Conservation (phyloP, 768 basidiomycete genomes). For the Mycena galericulata region DNA sequence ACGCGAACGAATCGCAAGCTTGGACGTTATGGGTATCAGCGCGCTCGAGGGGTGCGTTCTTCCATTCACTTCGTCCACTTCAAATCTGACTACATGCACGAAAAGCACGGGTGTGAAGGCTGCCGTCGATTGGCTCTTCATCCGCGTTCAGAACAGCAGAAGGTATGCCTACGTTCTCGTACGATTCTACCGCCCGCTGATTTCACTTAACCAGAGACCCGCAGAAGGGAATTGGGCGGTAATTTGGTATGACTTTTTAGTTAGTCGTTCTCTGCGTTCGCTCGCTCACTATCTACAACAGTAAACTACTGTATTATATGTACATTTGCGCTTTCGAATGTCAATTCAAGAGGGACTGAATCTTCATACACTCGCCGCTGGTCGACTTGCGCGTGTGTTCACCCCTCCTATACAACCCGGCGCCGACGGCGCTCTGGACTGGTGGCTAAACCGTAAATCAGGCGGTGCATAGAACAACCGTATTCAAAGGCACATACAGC, state of each 20-base stretch:
- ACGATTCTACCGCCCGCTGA: neutral
- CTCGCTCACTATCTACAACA: too few species aligned
- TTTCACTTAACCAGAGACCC: constrained; percentile 35
- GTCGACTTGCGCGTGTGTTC: too few species aligned
- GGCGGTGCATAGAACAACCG: too few species aligned
- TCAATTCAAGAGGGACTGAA: too few species aligned
- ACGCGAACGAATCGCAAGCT: constrained; percentile 73
- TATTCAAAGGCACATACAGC: too few species aligned
- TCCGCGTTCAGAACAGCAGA: constrained; percentile 91
- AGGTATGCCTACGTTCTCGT: constrained; percentile 51
- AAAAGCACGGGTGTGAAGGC: constrained; percentile 87
- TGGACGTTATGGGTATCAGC: constrained; percentile 92
- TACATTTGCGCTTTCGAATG: too few species aligned
- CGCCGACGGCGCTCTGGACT: too few species aligned
- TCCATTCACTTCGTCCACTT: neutral
- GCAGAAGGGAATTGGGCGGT: constrained; percentile 37
- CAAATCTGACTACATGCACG: neutral
- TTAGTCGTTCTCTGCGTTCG: too few species aligned
- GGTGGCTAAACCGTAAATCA: too few species aligned
- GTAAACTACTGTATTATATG: too few species aligned
- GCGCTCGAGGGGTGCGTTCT: constrained; percentile 86
- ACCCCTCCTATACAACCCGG: too few species aligned
- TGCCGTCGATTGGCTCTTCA: constrained; percentile 95
- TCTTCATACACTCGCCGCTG: too few species aligned
- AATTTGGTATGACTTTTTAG: neutral